These are phyloP conservation scores for Sphaerosporella brunnea DNA, from an alignment of 495 filamentous ascomycete species.

Conservation along the genomic window DNA sequence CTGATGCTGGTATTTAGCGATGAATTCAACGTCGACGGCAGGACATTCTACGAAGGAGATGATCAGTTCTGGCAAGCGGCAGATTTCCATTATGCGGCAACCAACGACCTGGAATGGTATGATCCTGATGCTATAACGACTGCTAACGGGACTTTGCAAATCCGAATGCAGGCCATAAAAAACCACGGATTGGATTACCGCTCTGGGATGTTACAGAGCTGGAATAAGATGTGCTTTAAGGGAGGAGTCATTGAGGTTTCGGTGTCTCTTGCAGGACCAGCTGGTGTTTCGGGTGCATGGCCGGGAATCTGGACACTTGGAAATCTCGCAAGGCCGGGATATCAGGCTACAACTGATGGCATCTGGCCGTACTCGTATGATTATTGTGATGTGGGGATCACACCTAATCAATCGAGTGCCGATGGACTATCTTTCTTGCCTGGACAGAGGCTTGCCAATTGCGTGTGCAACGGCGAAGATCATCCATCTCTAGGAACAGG, in stretches of 20 bases:
- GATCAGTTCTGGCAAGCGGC: constrained; percentile 55
- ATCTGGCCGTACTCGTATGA: constrained; percentile 72
- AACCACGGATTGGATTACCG: constrained; percentile 53
- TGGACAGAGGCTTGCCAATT: constrained; percentile 55
- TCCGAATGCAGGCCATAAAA: constrained; percentile 47
- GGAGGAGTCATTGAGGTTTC: constrained; percentile 60
- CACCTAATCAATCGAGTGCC: constrained; percentile 51
- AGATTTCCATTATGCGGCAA: constrained; percentile 64
- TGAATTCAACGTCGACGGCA: constrained; percentile 53
- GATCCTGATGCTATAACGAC: constrained; percentile 62
- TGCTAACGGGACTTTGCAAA: constrained; percentile 43
- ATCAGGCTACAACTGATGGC: constrained; percentile 51
- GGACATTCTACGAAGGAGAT: constrained; percentile 62
- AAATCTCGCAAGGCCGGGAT: constrained; percentile 52
- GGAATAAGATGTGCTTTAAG: constrained; percentile 69
- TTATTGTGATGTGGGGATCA: constrained; percentile 57
- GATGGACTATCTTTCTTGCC: constrained; percentile 54
- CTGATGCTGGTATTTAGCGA: constrained; percentile 62
- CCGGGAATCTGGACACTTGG: constrained; percentile 71
- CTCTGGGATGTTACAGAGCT: constrained; percentile 67
- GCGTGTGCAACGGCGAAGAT: constrained; percentile 48
- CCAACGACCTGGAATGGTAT: constrained; percentile 68
- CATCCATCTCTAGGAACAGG: constrained; percentile 54
- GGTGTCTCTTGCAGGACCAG: constrained; percentile 52
- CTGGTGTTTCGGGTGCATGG: constrained; percentile 55